Evolutionary conservation across 2,329 filamentous ascomycete genomes (phyloP), one percentile per base, ranked within the genome.

Genomic region (Colletotrichum sp.): DNA sequence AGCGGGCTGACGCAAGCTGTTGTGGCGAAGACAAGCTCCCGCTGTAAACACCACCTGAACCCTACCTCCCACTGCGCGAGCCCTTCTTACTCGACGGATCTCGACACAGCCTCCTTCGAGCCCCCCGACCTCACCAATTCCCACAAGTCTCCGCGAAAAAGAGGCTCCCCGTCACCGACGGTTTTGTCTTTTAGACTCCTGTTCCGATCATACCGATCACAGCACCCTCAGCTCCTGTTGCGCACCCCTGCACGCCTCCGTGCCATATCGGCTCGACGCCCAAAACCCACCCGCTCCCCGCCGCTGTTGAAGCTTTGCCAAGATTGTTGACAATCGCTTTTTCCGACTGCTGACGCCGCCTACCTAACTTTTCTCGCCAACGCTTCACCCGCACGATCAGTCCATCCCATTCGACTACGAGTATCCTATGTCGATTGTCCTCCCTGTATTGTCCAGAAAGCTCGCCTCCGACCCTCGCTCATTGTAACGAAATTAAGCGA

Each of bases 291-390:
- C 32, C n/a, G 25, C n/a, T 34, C 39, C 63, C 32, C 44, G 16
- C 70, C 11, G 27, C 25, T 16, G 65, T 61, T 29, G 27, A 75
- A 66, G 71, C 64, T 52, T 74, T 61, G 74, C 71, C 74, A 74
- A 76, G 74, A 70, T 68, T 75, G 69, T 75, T 75, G 70, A 76
- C 71, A 61, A 65, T 74, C 74, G 34, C 59, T 30, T 39, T 36
- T 44, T 22, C 34, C 49, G 15, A 36, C 61, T 22, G 39, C 25
- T 36, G 49, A 34, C 66, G 39, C 32, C 15, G 29, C 16, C 52
- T 49, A 62, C 66, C 55, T 49, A 19, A 16, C 3, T 22, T 25
- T 25, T 22, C 29, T 16, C 64, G 25, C 32, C n/a, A 39, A 61
- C 32, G 22, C 30, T 8, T 57, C 32, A 9, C 49, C 44, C 25